phyloP scores from a whole-genome alignment of 768 basidiomycete species.

The Pleurotus citrinopileatus region DNA sequence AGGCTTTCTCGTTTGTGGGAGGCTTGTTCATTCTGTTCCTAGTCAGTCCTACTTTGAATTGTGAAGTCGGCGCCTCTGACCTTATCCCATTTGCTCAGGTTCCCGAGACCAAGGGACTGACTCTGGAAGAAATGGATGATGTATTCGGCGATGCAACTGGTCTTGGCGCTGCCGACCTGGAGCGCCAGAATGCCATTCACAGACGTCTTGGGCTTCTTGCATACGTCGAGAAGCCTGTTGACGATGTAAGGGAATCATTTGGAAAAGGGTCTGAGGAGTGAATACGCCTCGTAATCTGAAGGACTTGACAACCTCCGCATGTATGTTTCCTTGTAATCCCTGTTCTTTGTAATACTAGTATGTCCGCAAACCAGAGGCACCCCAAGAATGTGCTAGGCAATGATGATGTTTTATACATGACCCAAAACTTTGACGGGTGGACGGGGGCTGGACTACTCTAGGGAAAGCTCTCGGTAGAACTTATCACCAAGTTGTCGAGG shows the following conservation, averaged over 20 bases:
- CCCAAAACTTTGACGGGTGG: too few species aligned
- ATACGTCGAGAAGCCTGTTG: not conserved
- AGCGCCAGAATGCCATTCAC: conserved; percentile 47
- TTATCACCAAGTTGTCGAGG: too few species aligned
- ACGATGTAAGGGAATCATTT: not conserved
- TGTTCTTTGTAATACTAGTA: too few species aligned
- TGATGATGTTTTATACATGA: too few species aligned
- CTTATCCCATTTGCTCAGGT: too few species aligned
- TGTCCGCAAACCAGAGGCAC: too few species aligned
- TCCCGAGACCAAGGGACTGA: conserved; percentile 72
- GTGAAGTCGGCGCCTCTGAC: not conserved
- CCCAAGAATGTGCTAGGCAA: too few species aligned
- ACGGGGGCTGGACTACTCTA: too few species aligned
- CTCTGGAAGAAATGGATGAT: conserved; percentile 78
- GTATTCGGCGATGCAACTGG: conserved; percentile 62
- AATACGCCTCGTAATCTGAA: not conserved
- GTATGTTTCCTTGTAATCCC: too few species aligned
- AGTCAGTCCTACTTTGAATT: conserved; percentile 31
- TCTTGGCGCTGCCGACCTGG: conserved; percentile 54
- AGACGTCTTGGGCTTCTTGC: conserved; percentile 57
- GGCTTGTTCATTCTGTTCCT: conserved; percentile 65
- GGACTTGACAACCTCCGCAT: too few species aligned
- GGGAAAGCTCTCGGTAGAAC: too few species aligned
- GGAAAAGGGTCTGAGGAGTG: not conserved
- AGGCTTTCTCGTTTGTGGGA: conserved; percentile 66